These are phyloP conservation scores for Trichopus zeylanicus DNA, from an alignment of 116 monocot species.

Conservation along the genomic window DNA sequence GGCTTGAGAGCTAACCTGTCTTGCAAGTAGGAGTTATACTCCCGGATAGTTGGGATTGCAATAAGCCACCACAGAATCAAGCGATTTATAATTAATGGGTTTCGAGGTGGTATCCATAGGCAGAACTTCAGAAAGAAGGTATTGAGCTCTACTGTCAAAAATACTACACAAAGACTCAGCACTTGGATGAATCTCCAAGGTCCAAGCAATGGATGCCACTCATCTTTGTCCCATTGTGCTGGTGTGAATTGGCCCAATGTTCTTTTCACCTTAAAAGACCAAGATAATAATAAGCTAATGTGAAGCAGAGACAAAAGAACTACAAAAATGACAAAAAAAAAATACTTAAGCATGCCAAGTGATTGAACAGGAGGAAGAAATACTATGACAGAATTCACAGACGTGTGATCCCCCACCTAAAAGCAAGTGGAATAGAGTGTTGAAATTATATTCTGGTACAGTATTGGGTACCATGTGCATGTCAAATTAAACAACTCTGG, in stretches of 20 bases:
- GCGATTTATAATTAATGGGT: constrained; percentile 69
- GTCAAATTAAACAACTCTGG: no score
- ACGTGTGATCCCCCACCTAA: no score
- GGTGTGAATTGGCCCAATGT: constrained; percentile 94
- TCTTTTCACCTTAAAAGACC: constrained; percentile 68
- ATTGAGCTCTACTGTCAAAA: constrained; percentile 91
- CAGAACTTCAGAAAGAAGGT: constrained; percentile 98
- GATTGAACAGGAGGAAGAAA: no score
- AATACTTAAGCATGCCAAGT: no score
- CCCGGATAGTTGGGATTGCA: constrained; percentile 97
- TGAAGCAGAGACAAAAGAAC: not conserved
- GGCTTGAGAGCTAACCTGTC: constrained; percentile 54
- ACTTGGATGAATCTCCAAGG: constrained; percentile 98
- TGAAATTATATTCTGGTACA: no score
- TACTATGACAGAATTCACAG: no score
- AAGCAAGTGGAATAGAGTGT: no score
- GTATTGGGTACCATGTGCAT: no score
- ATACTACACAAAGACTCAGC: constrained; percentile 62
- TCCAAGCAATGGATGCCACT: constrained; percentile 86
- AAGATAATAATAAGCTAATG: not conserved
- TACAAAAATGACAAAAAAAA: not conserved
- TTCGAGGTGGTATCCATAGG: constrained; percentile 94
- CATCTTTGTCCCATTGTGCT: constrained; percentile 96
- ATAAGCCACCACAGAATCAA: constrained; percentile 95
- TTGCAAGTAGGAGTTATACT: constrained; percentile 95